A percentile compares a stretch with the other conserved stretches of the same genome.
Conservation (phyloP, 176 grass and related monocot species). For the Poa pratensis region DNA sequence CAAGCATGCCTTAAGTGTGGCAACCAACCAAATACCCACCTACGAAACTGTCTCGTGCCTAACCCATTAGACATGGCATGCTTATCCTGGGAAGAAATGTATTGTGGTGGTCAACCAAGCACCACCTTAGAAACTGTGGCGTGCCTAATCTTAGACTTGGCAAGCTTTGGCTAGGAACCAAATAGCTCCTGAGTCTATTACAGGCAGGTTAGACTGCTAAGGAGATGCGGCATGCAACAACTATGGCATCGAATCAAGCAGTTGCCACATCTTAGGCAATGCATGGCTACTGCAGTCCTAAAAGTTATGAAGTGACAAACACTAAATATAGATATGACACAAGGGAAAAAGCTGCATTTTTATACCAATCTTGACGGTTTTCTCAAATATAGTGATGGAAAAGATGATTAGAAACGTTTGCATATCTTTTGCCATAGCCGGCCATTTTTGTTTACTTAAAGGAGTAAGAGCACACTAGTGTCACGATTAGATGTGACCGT, state of each 20-base stretch:
- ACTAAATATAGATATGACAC: not conserved
- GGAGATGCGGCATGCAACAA: not conserved
- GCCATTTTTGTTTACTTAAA: not conserved
- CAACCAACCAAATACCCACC: not conserved
- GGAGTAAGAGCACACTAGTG: not conserved
- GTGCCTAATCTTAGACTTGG: not conserved
- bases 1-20: not conserved
- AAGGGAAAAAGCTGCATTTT: not conserved
- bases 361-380: not conserved
- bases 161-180: not conserved
- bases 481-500: not conserved
- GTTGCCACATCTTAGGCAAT: not conserved
- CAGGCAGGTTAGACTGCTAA: not conserved
- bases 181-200: not conserved
- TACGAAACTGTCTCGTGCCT: not conserved
- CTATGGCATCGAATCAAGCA: not conserved
- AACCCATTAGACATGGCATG: not conserved
- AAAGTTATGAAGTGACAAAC: not conserved
- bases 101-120: not conserved
- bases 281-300: not conserved
- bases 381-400: not conserved
- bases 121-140: not conserved
- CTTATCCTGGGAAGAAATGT: not conserved
- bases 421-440: not conserved
- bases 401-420: constrained; percentile 13